Conservation (phyloP, 345 rosid species). For the Eucalyptus rudis region DNA sequence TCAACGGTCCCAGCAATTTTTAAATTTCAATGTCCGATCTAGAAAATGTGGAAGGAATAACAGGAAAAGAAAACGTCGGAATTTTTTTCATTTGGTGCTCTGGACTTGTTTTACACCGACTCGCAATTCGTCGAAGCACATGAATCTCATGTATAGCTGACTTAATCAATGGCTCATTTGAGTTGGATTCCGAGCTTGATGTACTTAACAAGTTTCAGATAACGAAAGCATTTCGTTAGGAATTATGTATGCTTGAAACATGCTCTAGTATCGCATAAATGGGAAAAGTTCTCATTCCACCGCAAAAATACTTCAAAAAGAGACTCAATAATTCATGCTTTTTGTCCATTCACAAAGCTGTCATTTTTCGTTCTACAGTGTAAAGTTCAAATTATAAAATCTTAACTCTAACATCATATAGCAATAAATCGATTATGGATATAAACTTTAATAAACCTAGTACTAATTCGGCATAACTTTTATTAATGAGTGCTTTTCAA, state of each 20-base stretch:
- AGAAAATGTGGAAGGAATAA: not conserved
- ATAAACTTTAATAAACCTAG: not conserved
- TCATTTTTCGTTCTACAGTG: accelerated
- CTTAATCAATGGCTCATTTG: not conserved
- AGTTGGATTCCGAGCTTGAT: not conserved
- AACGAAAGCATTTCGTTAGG: not conserved
- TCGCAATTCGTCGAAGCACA: accelerated
- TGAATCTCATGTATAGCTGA: not conserved
- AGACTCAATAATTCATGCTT: not conserved
- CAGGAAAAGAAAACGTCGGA: not conserved
- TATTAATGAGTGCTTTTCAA: not conserved
- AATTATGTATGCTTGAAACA: not conserved
- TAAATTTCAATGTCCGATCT: not conserved
- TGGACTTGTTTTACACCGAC: not conserved
- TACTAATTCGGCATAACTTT: not conserved
- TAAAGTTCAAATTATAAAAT: not conserved
- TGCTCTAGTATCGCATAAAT: not conserved
- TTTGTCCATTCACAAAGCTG: accelerated
- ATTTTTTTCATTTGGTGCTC: not conserved
- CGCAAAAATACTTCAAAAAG: not conserved
- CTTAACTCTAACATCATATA: not conserved
- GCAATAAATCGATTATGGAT: not conserved
- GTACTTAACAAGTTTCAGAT: not conserved
- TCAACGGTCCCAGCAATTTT: not conserved
- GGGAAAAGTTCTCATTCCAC: not conserved